Percentiles rank a stretch among this genome's conserved stretches.
Conservation (phyloP, 2,329 filamentous ascomycete species). For the Colletotrichum sp. region DNA sequence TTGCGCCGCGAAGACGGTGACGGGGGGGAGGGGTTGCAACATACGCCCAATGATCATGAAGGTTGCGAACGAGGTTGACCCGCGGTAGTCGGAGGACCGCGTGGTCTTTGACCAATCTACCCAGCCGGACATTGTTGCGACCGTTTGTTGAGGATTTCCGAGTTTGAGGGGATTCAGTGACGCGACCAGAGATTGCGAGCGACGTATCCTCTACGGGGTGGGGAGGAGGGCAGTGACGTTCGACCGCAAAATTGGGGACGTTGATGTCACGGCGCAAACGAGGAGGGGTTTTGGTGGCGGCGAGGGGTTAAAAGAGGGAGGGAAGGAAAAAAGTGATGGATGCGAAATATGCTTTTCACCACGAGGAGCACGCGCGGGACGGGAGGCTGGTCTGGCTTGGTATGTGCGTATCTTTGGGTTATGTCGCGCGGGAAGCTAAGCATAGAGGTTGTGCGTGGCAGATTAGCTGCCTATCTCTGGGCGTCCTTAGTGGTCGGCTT, state of each 20-base stretch:
- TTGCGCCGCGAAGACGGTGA: background rate
- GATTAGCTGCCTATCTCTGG: background rate
- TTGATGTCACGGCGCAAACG: background rate
- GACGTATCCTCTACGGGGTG: background rate
- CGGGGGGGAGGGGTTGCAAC: conserved; percentile 40
- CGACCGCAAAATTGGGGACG: background rate
- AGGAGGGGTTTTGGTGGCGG: background rate
- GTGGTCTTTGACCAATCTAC: conserved; percentile 63
- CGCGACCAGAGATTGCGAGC: background rate
- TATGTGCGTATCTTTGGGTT: background rate
- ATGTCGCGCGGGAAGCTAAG: background rate
- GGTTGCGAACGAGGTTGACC: conserved; percentile 83
- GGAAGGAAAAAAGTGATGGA: background rate
- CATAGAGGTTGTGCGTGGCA: background rate
- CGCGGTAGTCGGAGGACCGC: conserved; percentile 61
- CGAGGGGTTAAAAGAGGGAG: background rate
- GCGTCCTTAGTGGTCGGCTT: background rate
- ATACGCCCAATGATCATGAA: conserved; percentile 96
- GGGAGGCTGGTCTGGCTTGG: background rate
- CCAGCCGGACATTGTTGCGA: conserved; percentile 20
- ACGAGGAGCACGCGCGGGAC: background rate
- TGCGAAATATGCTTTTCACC: background rate
- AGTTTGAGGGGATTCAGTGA: background rate
- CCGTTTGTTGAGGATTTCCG: background rate
- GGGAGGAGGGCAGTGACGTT: background rate